Evolutionary conservation across 495 filamentous ascomycete species (phyloP), one percentile per base, ranked within the genome.

Genomic region (Podospora bellae-mahoneyi): DNA sequence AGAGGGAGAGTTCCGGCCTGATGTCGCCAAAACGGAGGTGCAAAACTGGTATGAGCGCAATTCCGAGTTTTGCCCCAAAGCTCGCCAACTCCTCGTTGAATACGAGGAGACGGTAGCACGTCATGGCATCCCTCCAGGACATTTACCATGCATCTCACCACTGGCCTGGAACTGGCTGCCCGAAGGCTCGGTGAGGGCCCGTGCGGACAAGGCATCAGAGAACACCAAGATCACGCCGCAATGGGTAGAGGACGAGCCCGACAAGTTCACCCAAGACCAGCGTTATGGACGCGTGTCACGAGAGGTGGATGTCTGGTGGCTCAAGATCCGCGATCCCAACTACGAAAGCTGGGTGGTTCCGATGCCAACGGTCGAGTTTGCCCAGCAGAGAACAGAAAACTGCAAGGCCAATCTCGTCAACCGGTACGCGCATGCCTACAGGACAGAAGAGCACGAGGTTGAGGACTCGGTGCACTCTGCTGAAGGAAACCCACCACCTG

Each of bases 401-500:
- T 84, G 82, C 73, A 84, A 82, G 65, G 78, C 76, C 54, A 80
- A 76, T 39, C 75, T 83, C 15, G 77, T 83, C 68, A 76, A 83
- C 68, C 80, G 84, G 64, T 79, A 84, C 74, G 80, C 78, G 32
- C 76, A 72, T 58, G 81, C 70, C 66, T 84, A 69, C 75, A 83
- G 69, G 64, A 74, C 89, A 26, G 88, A 90, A 13, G 92, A 96
- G 59, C 89, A 93, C 68, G 90, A 91, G 67, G 84, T 84, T 28
- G 90, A 91, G 68, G 84, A 83, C 27, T 80, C 81, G 5, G 83
- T 82, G 16, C 69, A 72, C 27, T 64, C 81, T 78, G 59, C 66
- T 79, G 66, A 72, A 4, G 72, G 62, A 75, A 60, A 53, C 2
- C 59, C 83, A 23, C 75, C 79, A 20, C 62, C 75, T 4, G 80